phyloP scores from a whole-genome alignment of 441 rosid species.

The Gossypium trilobum region DNA sequence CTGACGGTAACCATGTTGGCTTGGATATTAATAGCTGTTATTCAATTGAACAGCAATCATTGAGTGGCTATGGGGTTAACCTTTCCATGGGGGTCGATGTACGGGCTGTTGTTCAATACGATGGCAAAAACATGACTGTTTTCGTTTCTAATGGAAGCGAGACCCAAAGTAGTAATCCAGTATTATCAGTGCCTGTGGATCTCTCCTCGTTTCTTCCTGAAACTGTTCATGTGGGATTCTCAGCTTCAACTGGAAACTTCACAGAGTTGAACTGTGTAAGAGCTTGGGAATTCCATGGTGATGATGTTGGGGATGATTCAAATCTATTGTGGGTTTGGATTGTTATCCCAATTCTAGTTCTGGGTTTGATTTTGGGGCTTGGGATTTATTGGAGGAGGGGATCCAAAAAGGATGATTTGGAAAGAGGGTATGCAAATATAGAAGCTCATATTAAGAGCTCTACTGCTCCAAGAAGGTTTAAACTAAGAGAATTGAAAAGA shows the following conservation, averaged over 20 bases:
- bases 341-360: constrained; percentile 5
- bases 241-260: constrained; percentile 34
- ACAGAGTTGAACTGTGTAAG: constrained; percentile 31
- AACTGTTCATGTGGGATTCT: constrained; percentile 34
- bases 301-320: constrained; percentile 12
- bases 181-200: constrained; percentile 24
- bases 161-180: not conserved
- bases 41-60: constrained; percentile 33
- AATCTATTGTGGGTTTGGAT: constrained; percentile 25
- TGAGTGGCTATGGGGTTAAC: constrained; percentile 24
- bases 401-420: not conserved
- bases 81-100: constrained; percentile 17
- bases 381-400: not conserved
- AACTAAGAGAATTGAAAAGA: not conserved
- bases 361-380: not conserved
- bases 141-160: constrained; percentile 22
- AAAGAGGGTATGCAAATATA: not conserved
- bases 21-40: constrained; percentile 41
- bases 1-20: constrained; percentile 59
- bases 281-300: constrained; percentile 34
- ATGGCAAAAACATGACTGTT: constrained; percentile 34
- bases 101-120: constrained; percentile 29
- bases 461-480: constrained; percentile 5
- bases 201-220: constrained; percentile 33
- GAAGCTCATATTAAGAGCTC: constrained; percentile 9